These are phyloP conservation scores for Centaurea solstitialis DNA, from an alignment of 129 eudicot species.

Conservation along the genomic window DNA sequence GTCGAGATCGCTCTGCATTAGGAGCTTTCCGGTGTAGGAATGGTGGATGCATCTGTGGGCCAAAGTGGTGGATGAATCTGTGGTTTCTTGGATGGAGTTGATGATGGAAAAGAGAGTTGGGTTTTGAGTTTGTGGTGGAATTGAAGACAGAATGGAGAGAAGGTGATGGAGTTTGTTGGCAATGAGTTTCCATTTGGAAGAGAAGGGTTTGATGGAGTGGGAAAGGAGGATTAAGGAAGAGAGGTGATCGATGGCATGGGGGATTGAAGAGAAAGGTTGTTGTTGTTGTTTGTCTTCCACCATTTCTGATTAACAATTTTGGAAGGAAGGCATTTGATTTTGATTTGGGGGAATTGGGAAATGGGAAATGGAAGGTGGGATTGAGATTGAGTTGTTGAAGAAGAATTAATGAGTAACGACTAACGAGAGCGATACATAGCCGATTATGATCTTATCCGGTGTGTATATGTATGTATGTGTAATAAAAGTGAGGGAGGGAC, in stretches of 20 bases:
- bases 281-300: constrained; percentile 29
- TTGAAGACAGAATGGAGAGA: constrained; percentile 42
- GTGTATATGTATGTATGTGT: constrained; percentile 17
- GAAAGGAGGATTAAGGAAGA: constrained; percentile 53
- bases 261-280: too few relatives aligned
- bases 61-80: constrained; percentile 39
- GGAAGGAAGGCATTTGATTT: background rate
- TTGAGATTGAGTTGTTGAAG: constrained; percentile 27
- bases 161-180: constrained; percentile 65
- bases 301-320: constrained; percentile 26
- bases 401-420: background rate
- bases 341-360: too few relatives aligned
- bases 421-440: constrained; percentile 6
- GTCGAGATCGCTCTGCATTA: constrained; percentile 92
- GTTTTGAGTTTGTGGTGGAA: constrained; percentile 42
- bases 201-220: constrained; percentile 58
- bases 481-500: constrained; percentile 4
- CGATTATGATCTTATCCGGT: constrained; percentile 22
- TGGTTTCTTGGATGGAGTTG: constrained; percentile 41
- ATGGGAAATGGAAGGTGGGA: background rate
- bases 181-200: constrained; percentile 67
- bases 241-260: constrained; percentile 28
- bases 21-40: constrained; percentile 70
- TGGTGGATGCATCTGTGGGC: constrained; percentile 48
- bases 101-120: constrained; percentile 35